Conservation (phyloP, 495 filamentous ascomycete species). For the Neohortaea acidophila region DNA sequence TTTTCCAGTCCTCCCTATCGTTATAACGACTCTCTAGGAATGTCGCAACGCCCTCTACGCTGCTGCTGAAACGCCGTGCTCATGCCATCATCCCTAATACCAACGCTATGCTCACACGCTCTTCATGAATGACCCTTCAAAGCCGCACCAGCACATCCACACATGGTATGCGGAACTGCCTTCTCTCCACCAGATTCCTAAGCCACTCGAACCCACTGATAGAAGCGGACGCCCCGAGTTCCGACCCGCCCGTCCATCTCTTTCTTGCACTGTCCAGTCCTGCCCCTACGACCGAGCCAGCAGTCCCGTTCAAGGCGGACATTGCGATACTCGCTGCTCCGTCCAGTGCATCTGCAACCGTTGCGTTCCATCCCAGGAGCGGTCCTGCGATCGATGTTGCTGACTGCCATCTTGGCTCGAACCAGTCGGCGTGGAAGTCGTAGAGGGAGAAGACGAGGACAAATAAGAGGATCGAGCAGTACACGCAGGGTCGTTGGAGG, state of each 20-base stretch:
- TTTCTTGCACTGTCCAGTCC: slow-evolving; percentile 20
- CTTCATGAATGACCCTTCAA: slow-evolving; percentile 8
- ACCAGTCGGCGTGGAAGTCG: slow-evolving; percentile 30
- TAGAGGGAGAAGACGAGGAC: slow-evolving; percentile 29
- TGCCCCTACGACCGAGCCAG: slow-evolving; percentile 18
- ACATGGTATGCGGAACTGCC: slow-evolving; percentile 27
- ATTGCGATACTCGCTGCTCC: slow-evolving; percentile 20
- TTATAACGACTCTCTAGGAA: too few species aligned
- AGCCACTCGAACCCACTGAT: slow-evolving; percentile 16
- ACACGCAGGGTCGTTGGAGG: slow-evolving; percentile 30
- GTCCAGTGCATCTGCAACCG: slow-evolving; percentile 19
- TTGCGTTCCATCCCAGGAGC: slow-evolving; percentile 7
- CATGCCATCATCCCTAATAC: too few species aligned
- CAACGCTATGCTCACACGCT: too few species aligned
- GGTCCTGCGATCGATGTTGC: slow-evolving; percentile 5
- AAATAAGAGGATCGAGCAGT: slow-evolving; percentile 30
- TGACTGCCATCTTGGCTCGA: slow-evolving; percentile 22
- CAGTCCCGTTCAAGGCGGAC: slow-evolving; percentile 23
- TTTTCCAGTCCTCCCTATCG: too few species aligned
- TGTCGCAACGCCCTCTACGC: too few species aligned
- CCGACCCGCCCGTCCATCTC: slow-evolving; percentile 8
- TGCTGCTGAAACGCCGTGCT: too few species aligned
- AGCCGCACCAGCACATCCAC: slow-evolving; percentile 26
- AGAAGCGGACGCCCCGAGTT: neutral
- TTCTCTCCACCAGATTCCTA: slow-evolving; percentile 22